Percentiles rank a stretch among this genome's conserved stretches.
Conservation (phyloP, 23 red algal genomes). For the Gracilaria domingensis region DNA sequence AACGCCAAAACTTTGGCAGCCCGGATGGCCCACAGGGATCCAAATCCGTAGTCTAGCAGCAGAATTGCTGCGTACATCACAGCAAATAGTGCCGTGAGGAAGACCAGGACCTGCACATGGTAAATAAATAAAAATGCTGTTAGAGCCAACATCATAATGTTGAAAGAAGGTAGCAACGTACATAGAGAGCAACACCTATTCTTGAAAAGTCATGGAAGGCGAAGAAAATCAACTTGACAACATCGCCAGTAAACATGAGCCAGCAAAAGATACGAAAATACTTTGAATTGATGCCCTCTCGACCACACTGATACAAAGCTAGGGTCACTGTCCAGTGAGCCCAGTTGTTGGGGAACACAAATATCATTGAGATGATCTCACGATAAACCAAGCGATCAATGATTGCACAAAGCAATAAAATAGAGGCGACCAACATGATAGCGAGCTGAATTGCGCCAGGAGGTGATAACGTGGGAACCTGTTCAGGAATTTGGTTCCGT, state of each 20-base stretch:
- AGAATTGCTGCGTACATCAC: conserved; percentile 61
- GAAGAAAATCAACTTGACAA: conserved; percentile 94
- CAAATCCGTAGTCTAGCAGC: conserved; percentile 65
- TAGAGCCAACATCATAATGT: background rate
- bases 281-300: conserved; percentile 46
- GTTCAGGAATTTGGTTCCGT: conserved; percentile 7
- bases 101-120: conserved; percentile 46
- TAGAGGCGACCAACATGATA: conserved; percentile 64
- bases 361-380: conserved; percentile 92
- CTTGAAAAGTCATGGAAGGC: conserved; percentile 89
- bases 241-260: conserved; percentile 84
- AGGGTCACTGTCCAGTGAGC: conserved; percentile 75
- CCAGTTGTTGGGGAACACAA: conserved; percentile 91
- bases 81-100: conserved; percentile 63
- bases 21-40: conserved; percentile 6
- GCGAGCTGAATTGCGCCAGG: conserved; percentile 19
- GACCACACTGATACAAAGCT: conserved; percentile 66
- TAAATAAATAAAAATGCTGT: background rate
- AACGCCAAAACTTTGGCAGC: background rate
- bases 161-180: conserved; percentile 42
- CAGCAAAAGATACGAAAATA: conserved; percentile 75
- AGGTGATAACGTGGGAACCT: conserved; percentile 1
- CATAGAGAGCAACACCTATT: conserved; percentile 66
- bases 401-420: conserved; percentile 65
- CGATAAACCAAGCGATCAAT: conserved; percentile 91